A percentile compares a stretch with the other conserved stretches of the same genome.
Conservation (phyloP, 2,329 filamentous ascomycete genomes). For the Pseudovirgaria hyperparasitica region DNA sequence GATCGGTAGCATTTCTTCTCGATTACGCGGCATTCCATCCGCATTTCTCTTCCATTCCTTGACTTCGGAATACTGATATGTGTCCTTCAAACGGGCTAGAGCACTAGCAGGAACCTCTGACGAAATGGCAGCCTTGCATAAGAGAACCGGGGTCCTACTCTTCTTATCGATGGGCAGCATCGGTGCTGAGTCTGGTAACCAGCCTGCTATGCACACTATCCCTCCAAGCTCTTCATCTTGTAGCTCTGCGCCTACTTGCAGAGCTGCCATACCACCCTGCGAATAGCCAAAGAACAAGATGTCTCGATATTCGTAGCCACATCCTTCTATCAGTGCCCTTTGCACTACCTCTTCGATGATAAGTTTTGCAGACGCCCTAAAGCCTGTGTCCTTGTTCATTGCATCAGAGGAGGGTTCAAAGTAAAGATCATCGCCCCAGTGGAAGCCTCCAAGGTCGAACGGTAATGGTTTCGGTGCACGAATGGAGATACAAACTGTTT, state of each 20-base stretch:
- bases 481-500: conserved; percentile 62
- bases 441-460: conserved; percentile 52
- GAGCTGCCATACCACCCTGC: conserved; percentile 44
- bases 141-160: conserved; percentile 49
- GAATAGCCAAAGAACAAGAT: conserved; percentile 44
- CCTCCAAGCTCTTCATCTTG: conserved; percentile 38
- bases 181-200: conserved; percentile 32
- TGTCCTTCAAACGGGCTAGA: conserved; percentile 48
- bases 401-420: conserved; percentile 39
- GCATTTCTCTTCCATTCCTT: conserved; percentile 40
- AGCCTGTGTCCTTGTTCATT: conserved; percentile 43
- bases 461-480: conserved; percentile 59
- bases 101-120: conserved; percentile 49
- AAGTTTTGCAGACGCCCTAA: conserved; percentile 29
- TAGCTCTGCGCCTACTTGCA: conserved; percentile 29
- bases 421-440: conserved; percentile 48
- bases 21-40: conserved; percentile 69
- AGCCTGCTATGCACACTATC: conserved; percentile 50
- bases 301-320: conserved; percentile 35
- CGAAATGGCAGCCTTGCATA: conserved; percentile 41
- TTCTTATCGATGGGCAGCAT: conserved; percentile 30
- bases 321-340: conserved; percentile 33
- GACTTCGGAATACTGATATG: conserved; percentile 41
- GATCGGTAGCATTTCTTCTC: conserved; percentile 79
- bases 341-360: conserved; percentile 31